Evolutionary conservation across 2,329 filamentous ascomycete species (phyloP), one percentile per base, ranked within the genome.

Genomic region (Boeremia lycopersici): DNA sequence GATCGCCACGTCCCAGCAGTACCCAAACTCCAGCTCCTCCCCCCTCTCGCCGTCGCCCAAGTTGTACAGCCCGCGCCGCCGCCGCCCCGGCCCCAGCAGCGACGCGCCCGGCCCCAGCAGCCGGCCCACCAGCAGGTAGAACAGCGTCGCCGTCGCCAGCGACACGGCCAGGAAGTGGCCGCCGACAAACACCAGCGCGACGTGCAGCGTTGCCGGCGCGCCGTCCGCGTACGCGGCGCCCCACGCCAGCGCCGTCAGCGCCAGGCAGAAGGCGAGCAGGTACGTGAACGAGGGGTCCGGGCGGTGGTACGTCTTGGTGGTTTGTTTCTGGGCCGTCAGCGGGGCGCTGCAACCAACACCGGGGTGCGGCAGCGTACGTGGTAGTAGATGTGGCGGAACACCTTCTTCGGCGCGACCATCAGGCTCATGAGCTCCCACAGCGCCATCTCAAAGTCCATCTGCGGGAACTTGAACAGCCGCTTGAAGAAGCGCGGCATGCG

Each of bases 401-500:
- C 86, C 71, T 88, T 88, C 76, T 88, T 89, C 0, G 86, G 86
- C 29, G 86, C 84, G 69, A 89, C 85, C 60, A 89, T 79, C 48
- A 89, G 77, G 65, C 82, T 84, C 58, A 84, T 87, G 83, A 89
- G 89, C 73, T 89, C 86, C 86, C 86, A 89, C 63, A 88, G 83
- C 17, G 86, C 86, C 80, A 88, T 87, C 70, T 89, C 86, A 70
- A 89, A 89, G 77, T 89, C 86, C 86, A 89, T 89, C 64, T 88
- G 86, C 10, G 86, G 86, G 68, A 89, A 89, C 72, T 89, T 89
- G 81, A 89, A 88, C 44, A 89, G 76, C 53, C 85, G 81, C 68
- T 86, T 86, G 77, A 88, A 87, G 79, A 88, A 87, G 62, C 84
- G 83, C 61, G 86, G 85, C 80, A 87, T 84, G 40, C 83, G 82